Evolutionary conservation across 306 rosid genomes (phyloP).

Genomic region (Quillaja saponaria): DNA sequence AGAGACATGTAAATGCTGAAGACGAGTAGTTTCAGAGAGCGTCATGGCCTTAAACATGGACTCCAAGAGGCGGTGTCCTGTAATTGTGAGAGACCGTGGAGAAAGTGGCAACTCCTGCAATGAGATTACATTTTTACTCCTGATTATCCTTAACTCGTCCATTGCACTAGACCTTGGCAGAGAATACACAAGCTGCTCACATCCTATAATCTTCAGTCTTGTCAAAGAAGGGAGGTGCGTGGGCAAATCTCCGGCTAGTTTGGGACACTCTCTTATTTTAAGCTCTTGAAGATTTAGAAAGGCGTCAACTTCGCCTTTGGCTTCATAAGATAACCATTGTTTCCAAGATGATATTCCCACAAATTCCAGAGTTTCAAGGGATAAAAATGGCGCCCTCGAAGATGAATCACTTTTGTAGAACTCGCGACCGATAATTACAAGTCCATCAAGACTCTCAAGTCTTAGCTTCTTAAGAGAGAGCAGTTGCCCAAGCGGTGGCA

Average conservation of each 20-base stretch:
- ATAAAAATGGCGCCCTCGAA: background rate
- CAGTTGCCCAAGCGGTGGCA: slow-evolving; percentile 47
- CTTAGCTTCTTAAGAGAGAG: slow-evolving; percentile 38
- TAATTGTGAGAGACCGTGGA: too few species aligned
- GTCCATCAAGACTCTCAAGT: slow-evolving; percentile 25
- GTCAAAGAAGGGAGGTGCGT: slow-evolving; percentile 40
- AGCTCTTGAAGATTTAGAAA: slow-evolving; percentile 31
- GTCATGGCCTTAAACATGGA: too few species aligned
- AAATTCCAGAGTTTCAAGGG: slow-evolving; percentile 37
- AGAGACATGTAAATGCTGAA: too few species aligned
- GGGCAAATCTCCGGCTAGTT: slow-evolving; percentile 34
- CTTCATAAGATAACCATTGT: slow-evolving; percentile 37
- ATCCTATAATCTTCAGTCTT: slow-evolving; percentile 26
- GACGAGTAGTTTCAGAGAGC: too few species aligned
- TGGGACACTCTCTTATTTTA: slow-evolving; percentile 31
- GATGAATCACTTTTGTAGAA: slow-evolving; percentile 19
- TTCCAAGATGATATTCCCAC: slow-evolving; percentile 35
- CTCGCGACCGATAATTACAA: slow-evolving; percentile 29
- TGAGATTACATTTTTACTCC: too few species aligned
- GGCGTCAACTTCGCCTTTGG: background rate
- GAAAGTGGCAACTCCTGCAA: too few species aligned
- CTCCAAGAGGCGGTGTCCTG: too few species aligned
- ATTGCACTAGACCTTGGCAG: slow-evolving; percentile 31
- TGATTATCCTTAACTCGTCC: too few species aligned
- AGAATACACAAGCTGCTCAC: slow-evolving; percentile 30